Base-by-base conservation (phyloP, 2,329 filamentous ascomycete genomes). In the Phialemoniopsis sp. region DNA sequence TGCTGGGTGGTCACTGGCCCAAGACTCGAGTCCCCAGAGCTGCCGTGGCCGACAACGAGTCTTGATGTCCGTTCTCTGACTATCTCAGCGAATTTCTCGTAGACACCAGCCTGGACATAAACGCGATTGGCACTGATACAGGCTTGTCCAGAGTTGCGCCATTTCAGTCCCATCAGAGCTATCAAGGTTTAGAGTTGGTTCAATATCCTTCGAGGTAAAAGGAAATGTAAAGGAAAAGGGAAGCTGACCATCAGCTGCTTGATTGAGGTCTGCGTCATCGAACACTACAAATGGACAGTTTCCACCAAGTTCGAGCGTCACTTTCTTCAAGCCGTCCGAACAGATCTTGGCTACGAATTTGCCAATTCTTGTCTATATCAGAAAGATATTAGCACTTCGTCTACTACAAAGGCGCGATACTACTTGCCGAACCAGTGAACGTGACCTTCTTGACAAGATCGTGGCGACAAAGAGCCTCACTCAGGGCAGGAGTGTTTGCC, bases 371-470 rank as follows among this genome's bases (percentile, higher is more conserved):
- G 85, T 87, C n/a, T n/a, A n/a, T n/a, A n/a, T n/a, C n/a, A n/a
- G n/a, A n/a, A n/a, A n/a, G n/a, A 48, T 76, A n/a, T n/a, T n/a
- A n/a, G n/a, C n/a, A n/a, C n/a, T n/a, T n/a, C n/a, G n/a, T n/a
- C n/a, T n/a, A n/a, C n/a, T n/a, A n/a, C n/a, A n/a, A n/a, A n/a
- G n/a, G n/a, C n/a, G n/a, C n/a, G n/a, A n/a, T n/a, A n/a, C n/a
- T n/a, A n/a, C n/a, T n/a, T n/a, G n/a, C n/a, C 13, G 36, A 80
- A 12, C 87, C 87, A 0, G 86, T 90, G 50, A 90, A 91, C 41
- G 83, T 85, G 39, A 90, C 68, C 56, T 89, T 89, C 38, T 63
- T 64, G 0, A 72, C 62, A 1, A 60, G 37, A 0, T 60, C 59
- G 36, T 72, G 66, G 13, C 59, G 58, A 42, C 66, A 71, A 1